Conservation (phyloP, 805 yeast species). For the Lipomyces mesembrius region DNA sequence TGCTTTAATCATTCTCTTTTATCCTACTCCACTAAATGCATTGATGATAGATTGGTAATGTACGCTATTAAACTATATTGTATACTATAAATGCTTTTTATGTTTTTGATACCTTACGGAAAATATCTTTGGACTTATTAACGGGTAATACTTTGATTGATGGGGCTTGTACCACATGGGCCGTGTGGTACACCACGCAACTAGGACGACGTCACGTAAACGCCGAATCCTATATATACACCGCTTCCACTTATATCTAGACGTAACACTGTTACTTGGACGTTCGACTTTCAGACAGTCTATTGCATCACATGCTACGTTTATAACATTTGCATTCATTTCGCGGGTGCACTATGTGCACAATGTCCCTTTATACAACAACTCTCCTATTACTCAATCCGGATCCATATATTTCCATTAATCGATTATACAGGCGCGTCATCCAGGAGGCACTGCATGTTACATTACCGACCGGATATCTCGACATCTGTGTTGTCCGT, state of each 20-base stretch:
- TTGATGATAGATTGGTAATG: too few species aligned
- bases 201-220: too few species aligned
- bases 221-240: too few species aligned
- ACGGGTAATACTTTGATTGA: too few species aligned
- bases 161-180: too few species aligned
- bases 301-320: not conserved
- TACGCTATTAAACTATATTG: too few species aligned
- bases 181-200: too few species aligned
- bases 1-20: too few species aligned
- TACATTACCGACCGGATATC: conserved; percentile 42
- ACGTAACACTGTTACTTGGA: not conserved
- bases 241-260: not conserved
- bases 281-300: not conserved
- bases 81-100: too few species aligned
- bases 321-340: not conserved
- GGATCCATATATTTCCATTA: conserved; percentile 25
- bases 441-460: conserved; percentile 41
- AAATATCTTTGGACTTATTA: too few species aligned
- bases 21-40: too few species aligned
- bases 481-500: conserved; percentile 42
- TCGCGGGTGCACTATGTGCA: not conserved
- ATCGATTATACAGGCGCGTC: conserved; percentile 36
- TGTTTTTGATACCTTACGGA: too few species aligned
- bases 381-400: conserved; percentile 39
- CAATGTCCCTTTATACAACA: conserved; percentile 38